Evolutionary conservation across 306 rosid species (phyloP), one percentile per base, ranked within the genome.

Genomic region (Glycine soja): DNA sequence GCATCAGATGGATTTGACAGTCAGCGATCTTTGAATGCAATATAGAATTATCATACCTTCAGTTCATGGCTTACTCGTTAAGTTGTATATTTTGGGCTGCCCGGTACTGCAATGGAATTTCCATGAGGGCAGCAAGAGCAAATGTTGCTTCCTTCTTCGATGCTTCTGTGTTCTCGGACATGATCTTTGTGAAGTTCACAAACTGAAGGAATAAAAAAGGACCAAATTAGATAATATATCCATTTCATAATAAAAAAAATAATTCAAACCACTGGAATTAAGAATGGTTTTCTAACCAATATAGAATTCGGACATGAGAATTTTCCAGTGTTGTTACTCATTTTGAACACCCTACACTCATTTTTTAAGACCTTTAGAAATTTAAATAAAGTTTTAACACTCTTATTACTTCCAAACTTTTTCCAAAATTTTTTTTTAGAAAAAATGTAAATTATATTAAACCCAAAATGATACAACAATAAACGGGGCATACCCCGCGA

Each of bases 101-200:
- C 65, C 85, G 86, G 88, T 83, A 95, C 80, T 95, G 99, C 56
- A 81, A 61, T 19, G 99, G 99, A 83, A 95, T 93, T 89, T 95
- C 99, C 99, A 95, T 95, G 19, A 95, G 97, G 24, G 98, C 97
- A 71, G 98, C 95, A 59, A 95, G 97, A 77, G 99, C 99, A 85
- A 95, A 95, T 51, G 88, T 91, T 59, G 98, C 73, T 88, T 93
- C 99, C 90, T 90, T 95, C 86, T 86, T 89, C 80, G 98, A 90
- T 72, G 86, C 74, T 47, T 90, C 94, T 40, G 70, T 83, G 87
- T 86, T 87, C 70, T 93, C 99, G 13, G 94, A 88, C 99, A 90
- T 95, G 86, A 95, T 89, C 81, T 90, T 93, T 70, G 96, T 89
- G 93, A 95, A 95, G 90, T 95, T 84, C 82, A 95, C 99, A 82